phyloP scores from a whole-genome alignment of 352 stramenopile genomes.

The Thraustochytrium aureum region DNA sequence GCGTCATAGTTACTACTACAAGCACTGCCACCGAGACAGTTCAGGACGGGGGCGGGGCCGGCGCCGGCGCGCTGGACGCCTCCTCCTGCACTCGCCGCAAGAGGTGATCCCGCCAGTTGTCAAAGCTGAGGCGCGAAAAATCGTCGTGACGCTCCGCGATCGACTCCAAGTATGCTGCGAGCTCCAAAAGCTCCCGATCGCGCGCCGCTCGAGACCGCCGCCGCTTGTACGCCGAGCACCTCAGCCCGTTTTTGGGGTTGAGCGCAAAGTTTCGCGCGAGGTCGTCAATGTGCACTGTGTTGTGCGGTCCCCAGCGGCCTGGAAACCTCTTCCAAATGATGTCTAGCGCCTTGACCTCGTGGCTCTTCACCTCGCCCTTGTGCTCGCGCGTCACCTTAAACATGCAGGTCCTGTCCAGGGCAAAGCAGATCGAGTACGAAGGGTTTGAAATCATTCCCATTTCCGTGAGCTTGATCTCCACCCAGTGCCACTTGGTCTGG shows the following conservation, averaged over 20 bases:
- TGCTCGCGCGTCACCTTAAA: constrained; percentile 59
- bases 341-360: constrained; percentile 74
- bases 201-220: constrained; percentile 54
- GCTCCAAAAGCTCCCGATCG: constrained; percentile 47
- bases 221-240: constrained; percentile 65
- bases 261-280: constrained; percentile 71
- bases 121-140: constrained; percentile 30
- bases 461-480: constrained; percentile 80
- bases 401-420: constrained; percentile 60
- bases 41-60: too few relatives aligned
- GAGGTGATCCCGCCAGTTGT: constrained; percentile 23
- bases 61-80: too few relatives aligned
- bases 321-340: constrained; percentile 73
- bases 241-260: constrained; percentile 66
- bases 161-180: constrained; percentile 47
- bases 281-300: constrained; percentile 77
- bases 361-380: constrained; percentile 58
- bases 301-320: constrained; percentile 63
- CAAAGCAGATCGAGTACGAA: constrained; percentile 56
- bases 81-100: neutral
- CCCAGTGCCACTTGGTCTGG: constrained; percentile 79
- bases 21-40: too few relatives aligned
- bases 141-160: constrained; percentile 26
- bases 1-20: too few relatives aligned
- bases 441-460: constrained; percentile 71